phyloP scores from a whole-genome alignment of 441 rosid genomes.

The Brassica hybrid region DNA sequence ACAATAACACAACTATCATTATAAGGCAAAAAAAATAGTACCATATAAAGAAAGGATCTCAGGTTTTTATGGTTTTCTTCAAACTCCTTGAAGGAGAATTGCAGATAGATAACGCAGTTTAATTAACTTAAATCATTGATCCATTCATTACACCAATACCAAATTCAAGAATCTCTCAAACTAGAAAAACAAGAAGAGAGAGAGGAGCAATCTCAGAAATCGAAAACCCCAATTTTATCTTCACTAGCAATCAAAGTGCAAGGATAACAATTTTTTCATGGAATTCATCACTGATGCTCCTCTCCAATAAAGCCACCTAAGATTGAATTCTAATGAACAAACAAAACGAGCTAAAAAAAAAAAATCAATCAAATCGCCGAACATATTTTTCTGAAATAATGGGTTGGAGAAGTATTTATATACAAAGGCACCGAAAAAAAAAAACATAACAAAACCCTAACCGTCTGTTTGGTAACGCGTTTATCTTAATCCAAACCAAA shows the following conservation, averaged over 20 bases:
- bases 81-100: conserved; percentile 40
- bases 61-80: conserved; percentile 43
- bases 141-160: conserved; percentile 11
- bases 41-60: conserved; percentile 41
- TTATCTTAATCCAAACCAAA: neutral
- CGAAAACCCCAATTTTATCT: conserved; percentile 60
- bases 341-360: neutral
- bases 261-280: conserved; percentile 68
- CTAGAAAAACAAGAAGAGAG: neutral
- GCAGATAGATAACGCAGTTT: conserved; percentile 63
- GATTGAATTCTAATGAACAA: neutral
- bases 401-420: neutral
- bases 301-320: neutral
- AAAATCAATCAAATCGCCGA: neutral
- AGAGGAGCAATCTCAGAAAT: conserved; percentile 63
- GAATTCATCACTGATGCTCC: conserved; percentile 61
- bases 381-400: neutral
- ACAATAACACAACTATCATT: neutral
- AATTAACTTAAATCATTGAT: conserved; percentile 43
- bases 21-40: neutral
- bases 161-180: neutral
- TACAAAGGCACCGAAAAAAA: too few relatives aligned
- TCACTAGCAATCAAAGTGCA: conserved; percentile 80
- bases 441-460: conserved; percentile 38
- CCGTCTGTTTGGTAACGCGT: conserved; percentile 25